These are phyloP conservation scores for Dalbergia oliveri DNA, from an alignment of 306 rosid genomes.

Conservation along the genomic window DNA sequence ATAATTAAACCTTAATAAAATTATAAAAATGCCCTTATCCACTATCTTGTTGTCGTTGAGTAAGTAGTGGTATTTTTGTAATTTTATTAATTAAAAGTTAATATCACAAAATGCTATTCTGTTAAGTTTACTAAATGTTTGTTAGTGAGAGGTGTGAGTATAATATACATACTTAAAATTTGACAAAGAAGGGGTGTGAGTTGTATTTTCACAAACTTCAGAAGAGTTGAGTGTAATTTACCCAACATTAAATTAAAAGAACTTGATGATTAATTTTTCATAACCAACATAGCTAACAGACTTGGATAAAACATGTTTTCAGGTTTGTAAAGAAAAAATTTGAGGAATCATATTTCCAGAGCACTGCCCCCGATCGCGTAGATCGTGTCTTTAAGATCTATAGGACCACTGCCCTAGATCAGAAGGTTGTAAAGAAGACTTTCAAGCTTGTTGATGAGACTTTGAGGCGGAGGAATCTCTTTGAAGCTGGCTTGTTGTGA, in stretches of 20 bases:
- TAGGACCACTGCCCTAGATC: slow-evolving; percentile 97
- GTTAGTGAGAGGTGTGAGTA: too few species aligned
- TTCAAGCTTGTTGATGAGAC: slow-evolving; percentile 99
- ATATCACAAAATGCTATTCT: too few species aligned
- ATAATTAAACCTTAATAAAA: too few species aligned
- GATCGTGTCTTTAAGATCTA: slow-evolving; percentile 94
- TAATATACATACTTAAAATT: too few species aligned
- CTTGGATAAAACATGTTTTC: slow-evolving; percentile 31
- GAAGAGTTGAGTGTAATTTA: too few species aligned
- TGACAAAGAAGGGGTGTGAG: too few species aligned
- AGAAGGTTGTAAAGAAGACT: slow-evolving; percentile 96
- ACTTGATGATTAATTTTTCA: background rate
- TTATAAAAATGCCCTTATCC: too few species aligned
- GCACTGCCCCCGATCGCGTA: slow-evolving; percentile 88
- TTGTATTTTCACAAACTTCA: too few species aligned
- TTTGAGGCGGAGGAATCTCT: slow-evolving; percentile 90
- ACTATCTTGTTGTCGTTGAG: too few species aligned
- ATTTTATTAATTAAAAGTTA: too few species aligned
- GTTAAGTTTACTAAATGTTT: too few species aligned
- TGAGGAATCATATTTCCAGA: slow-evolving; percentile 92
- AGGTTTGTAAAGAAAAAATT: slow-evolving; percentile 98
- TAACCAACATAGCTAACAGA: background rate
- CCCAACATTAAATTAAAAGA: background rate
- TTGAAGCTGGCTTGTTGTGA: slow-evolving; percentile 96
- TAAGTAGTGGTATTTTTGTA: too few species aligned